These are phyloP conservation scores for Bromus sterilis DNA, from an alignment of 176 grass and related monocot species.

Conservation along the genomic window DNA sequence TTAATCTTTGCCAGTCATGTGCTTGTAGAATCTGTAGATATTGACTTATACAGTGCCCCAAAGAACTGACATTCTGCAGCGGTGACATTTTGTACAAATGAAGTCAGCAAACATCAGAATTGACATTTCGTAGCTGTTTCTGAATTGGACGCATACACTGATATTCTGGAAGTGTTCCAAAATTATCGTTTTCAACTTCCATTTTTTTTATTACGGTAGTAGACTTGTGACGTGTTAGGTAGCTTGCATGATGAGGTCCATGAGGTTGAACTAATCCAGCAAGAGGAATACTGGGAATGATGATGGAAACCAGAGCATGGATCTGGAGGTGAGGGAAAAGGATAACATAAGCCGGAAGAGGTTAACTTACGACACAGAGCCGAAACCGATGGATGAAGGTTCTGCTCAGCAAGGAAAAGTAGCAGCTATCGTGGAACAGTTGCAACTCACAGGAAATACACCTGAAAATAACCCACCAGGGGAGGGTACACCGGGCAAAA, in stretches of 20 bases:
- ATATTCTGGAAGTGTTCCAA: background rate
- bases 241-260: background rate
- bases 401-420: too few relatives aligned
- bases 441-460: too few relatives aligned
- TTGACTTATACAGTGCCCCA: background rate
- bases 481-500: too few relatives aligned
- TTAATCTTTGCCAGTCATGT: background rate
- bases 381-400: too few relatives aligned
- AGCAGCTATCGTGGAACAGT: too few relatives aligned
- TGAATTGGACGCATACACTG: background rate
- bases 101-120: background rate
- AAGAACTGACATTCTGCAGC: background rate
- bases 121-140: background rate
- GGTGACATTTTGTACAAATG: background rate
- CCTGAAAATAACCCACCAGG: too few relatives aligned
- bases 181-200: background rate
- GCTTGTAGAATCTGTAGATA: slow-evolving; percentile 20
- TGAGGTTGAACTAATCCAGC: background rate
- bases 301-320: too few relatives aligned
- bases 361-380: too few relatives aligned
- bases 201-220: background rate
- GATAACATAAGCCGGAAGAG: too few relatives aligned
- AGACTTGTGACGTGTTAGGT: background rate
- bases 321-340: too few relatives aligned
- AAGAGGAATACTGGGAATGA: too few relatives aligned